These are phyloP conservation scores for Scheffersomyces stambukii DNA, from an alignment of 1,139 yeast genomes.

Conservation along the genomic window DNA sequence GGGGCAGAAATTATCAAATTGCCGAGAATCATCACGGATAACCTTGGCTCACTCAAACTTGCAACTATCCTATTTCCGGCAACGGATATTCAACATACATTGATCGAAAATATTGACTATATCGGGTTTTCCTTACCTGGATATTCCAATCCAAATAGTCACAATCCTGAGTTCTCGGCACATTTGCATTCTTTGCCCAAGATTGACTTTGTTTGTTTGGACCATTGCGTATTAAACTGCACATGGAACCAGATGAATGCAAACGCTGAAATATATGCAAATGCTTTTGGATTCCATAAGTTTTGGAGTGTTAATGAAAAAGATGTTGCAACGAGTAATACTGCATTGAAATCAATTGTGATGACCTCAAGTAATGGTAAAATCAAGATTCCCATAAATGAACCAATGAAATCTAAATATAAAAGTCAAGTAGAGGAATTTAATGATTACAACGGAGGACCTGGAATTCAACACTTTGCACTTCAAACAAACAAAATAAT, in stretches of 20 bases:
- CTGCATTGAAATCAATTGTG: constrained; percentile 70
- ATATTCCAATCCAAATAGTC: constrained; percentile 20
- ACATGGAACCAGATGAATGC: constrained; percentile 63
- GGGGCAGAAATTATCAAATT: constrained; percentile 51
- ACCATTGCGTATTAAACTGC: constrained; percentile 79
- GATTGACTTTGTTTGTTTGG: constrained; percentile 44
- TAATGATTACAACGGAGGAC: constrained; percentile 67
- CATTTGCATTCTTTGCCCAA: constrained; percentile 23
- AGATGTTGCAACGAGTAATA: constrained; percentile 62
- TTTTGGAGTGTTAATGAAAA: constrained; percentile 83
- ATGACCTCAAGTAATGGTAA: constrained; percentile 67
- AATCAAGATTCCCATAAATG: constrained; percentile 79
- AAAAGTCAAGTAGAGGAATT: constrained; percentile 82
- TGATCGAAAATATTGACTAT: constrained; percentile 48
- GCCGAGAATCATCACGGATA: constrained; percentile 43
- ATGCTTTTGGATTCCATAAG: constrained; percentile 66
- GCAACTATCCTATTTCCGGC: constrained; percentile 60
- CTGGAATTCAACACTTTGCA: constrained; percentile 84
- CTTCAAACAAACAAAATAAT: constrained; percentile 59
- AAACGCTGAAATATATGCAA: constrained; percentile 56
- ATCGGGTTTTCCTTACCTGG: constrained; percentile 58
- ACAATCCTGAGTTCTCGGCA: constrained; percentile 5
- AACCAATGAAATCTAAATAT: constrained; percentile 66
- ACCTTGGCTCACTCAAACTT: constrained; percentile 43
- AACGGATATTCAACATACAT: constrained; percentile 64